Evolutionary conservation across 768 basidiomycete genomes (phyloP).

Genomic region (Trametes cubensis): DNA sequence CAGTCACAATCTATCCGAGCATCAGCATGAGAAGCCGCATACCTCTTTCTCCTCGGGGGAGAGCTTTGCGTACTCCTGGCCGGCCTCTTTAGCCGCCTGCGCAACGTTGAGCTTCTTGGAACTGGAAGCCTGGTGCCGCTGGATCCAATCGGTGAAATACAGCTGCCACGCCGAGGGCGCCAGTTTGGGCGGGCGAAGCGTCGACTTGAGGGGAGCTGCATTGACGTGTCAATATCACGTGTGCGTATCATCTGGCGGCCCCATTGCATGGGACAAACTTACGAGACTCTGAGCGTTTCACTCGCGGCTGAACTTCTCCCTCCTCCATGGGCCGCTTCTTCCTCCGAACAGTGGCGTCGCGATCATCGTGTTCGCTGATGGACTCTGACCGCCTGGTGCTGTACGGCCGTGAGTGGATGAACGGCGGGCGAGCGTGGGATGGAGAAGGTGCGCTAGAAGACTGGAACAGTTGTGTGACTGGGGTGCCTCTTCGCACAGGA

Average conservation of each 20-base stretch:
- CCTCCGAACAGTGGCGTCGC: conserved; percentile 73
- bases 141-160: conserved; percentile 95
- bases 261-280: conserved; percentile 22
- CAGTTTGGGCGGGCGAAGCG: conserved; percentile 84
- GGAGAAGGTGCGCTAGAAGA: conserved; percentile 72
- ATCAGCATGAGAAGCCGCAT: conserved; percentile 32
- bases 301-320: conserved; percentile 29
- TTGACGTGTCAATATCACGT: conserved; percentile 36
- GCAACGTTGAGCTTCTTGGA: conserved; percentile 91
- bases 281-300: conserved; percentile 31
- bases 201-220: conserved; percentile 71
- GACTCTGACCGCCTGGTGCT: conserved; percentile 66
- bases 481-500: conserved; percentile 40
- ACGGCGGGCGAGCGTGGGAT: conserved; percentile 48
- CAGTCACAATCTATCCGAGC: conserved; percentile 27
- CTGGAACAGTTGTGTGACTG: conserved; percentile 63
- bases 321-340: conserved; percentile 46
- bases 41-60: conserved; percentile 85
- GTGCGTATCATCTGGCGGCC: conserved; percentile 7
- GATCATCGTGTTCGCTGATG: conserved; percentile 59
- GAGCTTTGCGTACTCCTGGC: conserved; percentile 83
- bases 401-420: conserved; percentile 57
- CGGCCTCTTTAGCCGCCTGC: conserved; percentile 93
- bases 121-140: conserved; percentile 77
- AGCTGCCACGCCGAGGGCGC: conserved; percentile 96